Percentiles rank a stretch among this genome's conserved stretches.
Evolutionary conservation across 2,329 filamentous ascomycete species (phyloP).

Genomic region (Reticulascus tulasneorum): DNA sequence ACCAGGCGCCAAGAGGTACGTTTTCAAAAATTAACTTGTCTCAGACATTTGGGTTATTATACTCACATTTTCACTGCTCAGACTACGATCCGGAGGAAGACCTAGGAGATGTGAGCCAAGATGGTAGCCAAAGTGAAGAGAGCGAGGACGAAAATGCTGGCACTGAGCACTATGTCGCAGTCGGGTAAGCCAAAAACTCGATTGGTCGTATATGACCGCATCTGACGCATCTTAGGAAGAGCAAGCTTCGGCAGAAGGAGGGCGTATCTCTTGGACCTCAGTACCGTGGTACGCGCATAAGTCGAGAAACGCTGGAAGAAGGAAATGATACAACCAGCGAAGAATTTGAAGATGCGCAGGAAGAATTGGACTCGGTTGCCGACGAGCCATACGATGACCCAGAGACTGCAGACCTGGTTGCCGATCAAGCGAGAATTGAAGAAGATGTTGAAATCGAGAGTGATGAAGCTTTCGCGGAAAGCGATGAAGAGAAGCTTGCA

Average conservation of each 20-base stretch:
- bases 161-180: conserved; percentile 81
- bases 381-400: conserved; percentile 54
- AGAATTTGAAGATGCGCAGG: conserved; percentile 33
- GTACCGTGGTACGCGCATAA: conserved; percentile 75
- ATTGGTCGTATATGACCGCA: too few relatives aligned
- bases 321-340: conserved; percentile 47
- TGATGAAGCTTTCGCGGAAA: conserved; percentile 72
- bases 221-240: conserved; percentile 53
- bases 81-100: conserved; percentile 16
- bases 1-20: conserved; percentile 14
- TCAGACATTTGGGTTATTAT: too few relatives aligned
- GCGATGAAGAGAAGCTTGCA: conserved; percentile 78
- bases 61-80: conserved; percentile 2
- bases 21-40: background rate
- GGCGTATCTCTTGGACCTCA: conserved; percentile 67
- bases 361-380: conserved; percentile 30
- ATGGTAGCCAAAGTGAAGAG: conserved; percentile 37
- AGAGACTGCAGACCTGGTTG: conserved; percentile 49
- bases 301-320: conserved; percentile 54
- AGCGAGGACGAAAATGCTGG: conserved; percentile 52
- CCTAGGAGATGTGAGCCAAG: conserved; percentile 19
- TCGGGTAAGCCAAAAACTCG: conserved; percentile 51
- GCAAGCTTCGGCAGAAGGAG: conserved; percentile 73
- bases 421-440: conserved; percentile 39
- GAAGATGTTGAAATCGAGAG: conserved; percentile 60